These are phyloP conservation scores for Tagetes patula DNA, from an alignment of 129 eudicot genomes.

Conservation along the genomic window DNA sequence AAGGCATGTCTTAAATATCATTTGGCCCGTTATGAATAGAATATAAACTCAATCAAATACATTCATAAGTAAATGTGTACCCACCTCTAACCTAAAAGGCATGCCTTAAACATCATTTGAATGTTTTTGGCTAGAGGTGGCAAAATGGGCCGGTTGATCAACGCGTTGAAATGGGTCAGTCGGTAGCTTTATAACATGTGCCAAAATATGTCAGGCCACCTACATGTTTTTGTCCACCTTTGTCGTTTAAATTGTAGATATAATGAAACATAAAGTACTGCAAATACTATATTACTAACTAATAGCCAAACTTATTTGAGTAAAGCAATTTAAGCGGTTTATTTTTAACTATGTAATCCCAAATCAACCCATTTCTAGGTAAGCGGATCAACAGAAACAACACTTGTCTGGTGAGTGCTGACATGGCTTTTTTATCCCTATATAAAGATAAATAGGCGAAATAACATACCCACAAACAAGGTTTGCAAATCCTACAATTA, in stretches of 20 bases:
- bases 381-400: neutral
- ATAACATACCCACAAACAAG: constrained; percentile 87
- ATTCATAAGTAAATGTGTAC: neutral
- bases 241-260: neutral
- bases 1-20: too few species aligned
- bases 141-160: neutral
- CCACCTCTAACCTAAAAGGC: neutral
- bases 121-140: neutral
- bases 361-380: neutral
- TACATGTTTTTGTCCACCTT: neutral
- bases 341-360: neutral
- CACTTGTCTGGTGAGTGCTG: neutral
- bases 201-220: neutral
- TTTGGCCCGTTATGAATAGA: neutral
- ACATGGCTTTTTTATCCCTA: neutral
- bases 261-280: neutral
- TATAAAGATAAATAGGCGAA: constrained; percentile 8
- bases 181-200: neutral
- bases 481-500: constrained; percentile 95
- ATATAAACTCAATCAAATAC: neutral
- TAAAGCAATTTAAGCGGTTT: neutral
- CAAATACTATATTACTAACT: neutral
- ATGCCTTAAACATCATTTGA: too few species aligned
- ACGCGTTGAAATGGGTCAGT: neutral
- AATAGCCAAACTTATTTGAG: neutral